Evolutionary conservation across 768 basidiomycete genomes (phyloP).

Genomic region (Antrodiella citrinella): DNA sequence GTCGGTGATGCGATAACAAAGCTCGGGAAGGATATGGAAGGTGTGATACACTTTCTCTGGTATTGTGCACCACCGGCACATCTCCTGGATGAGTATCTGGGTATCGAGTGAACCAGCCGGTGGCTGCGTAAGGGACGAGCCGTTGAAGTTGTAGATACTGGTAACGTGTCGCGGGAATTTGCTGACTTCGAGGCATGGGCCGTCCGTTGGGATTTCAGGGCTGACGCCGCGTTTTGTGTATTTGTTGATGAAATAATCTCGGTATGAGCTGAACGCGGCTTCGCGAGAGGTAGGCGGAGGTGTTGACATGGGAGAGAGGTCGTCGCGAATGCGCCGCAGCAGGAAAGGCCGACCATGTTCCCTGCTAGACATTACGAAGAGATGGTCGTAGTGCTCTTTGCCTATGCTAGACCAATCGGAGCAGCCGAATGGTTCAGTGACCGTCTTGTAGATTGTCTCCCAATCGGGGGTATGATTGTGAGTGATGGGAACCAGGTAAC

Average conservation of each 20-base stretch:
- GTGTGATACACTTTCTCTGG: conserved; percentile 40
- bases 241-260: conserved; percentile 48
- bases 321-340: conserved; percentile 50
- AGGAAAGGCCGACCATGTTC: conserved; percentile 48
- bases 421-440: conserved; percentile 41
- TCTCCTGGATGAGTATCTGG: conserved; percentile 32
- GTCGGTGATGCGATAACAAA: conserved; percentile 61
- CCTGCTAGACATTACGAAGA: conserved; percentile 48
- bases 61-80: conserved; percentile 49
- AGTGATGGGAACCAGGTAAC: conserved; percentile 63
- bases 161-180: conserved; percentile 30
- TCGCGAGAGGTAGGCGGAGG: conserved; percentile 47
- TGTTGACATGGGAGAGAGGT: conserved; percentile 56
- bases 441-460: conserved; percentile 39
- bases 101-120: conserved; percentile 12
- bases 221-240: conserved; percentile 40
- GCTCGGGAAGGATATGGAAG: conserved; percentile 53
- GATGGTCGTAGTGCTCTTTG: conserved; percentile 38
- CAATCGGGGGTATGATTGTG: conserved; percentile 46
- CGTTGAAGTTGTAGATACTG: conserved; percentile 20
- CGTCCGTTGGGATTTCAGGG: conserved; percentile 41
- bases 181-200: conserved; percentile 54
- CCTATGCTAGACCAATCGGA: conserved; percentile 48
- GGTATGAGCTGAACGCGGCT: conserved; percentile 39
- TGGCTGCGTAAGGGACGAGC: conserved; percentile 10